Conservation (phyloP, 495 filamentous ascomycete species). For the Talaromyces nanjingensis region DNA sequence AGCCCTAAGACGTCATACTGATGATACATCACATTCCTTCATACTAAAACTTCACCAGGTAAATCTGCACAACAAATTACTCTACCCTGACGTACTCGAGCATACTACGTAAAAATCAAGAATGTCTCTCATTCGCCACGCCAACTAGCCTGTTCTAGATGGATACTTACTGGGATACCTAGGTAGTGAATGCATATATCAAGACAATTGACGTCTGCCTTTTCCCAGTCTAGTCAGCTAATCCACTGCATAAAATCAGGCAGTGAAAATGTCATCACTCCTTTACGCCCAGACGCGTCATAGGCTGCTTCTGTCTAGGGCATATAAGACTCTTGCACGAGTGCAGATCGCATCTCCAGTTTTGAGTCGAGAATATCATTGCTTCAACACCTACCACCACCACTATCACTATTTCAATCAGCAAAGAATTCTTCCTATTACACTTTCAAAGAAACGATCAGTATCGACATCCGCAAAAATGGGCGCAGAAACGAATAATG, state of each 20-base stretch:
- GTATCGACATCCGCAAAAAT: background rate
- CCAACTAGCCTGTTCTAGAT: background rate
- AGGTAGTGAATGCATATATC: background rate
- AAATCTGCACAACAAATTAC: no score
- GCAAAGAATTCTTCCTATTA: no score
- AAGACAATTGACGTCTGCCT: background rate
- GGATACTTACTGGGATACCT: no score
- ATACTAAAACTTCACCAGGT: background rate
- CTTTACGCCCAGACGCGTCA: background rate
- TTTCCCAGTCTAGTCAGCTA: background rate
- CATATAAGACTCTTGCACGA: background rate
- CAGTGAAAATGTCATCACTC: background rate
- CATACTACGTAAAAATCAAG: background rate
- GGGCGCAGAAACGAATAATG: conserved; percentile 29
- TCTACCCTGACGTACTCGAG: background rate
- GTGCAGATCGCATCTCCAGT: background rate
- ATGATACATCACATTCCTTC: conserved; percentile 1
- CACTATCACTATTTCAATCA: no score
- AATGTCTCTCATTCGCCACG: background rate
- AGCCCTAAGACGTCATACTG: conserved; percentile 14
- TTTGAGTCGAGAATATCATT: background rate
- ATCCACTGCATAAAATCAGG: background rate
- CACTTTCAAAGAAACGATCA: background rate
- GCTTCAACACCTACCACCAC: background rate
- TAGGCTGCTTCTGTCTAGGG: background rate